phyloP scores from a whole-genome alignment of 768 basidiomycete genomes.

The Suillus discolor region DNA sequence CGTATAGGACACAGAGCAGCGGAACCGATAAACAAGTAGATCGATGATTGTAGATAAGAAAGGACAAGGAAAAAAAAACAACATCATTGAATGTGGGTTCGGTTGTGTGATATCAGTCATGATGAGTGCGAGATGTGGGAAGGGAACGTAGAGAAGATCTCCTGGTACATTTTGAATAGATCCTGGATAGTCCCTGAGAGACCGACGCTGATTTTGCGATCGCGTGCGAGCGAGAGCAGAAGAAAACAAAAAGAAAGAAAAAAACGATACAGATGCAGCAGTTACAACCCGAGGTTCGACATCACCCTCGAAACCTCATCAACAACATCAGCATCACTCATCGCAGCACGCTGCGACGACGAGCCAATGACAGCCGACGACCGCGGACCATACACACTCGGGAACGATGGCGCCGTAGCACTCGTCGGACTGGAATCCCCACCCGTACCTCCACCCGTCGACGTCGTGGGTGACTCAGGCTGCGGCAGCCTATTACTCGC shows the following conservation, averaged over 20 bases:
- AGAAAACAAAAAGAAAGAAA: conserved; percentile 5
- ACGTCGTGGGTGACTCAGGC: conserved; percentile 82
- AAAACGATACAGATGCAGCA: conserved; percentile 9
- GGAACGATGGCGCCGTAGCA: conserved; percentile 77
- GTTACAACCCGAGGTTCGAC: conserved; percentile 69
- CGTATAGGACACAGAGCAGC: conserved; percentile 8
- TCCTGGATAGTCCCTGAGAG: conserved; percentile 26
- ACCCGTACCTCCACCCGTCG: conserved; percentile 69
- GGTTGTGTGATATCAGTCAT: conserved; percentile 10
- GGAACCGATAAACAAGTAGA: conserved; percentile 20
- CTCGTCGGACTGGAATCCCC: conserved; percentile 82
- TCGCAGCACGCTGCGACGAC: conserved; percentile 44
- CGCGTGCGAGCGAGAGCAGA: conserved; percentile 14
- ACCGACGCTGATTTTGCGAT: conserved; percentile 30
- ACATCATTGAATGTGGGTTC: conserved; percentile 14
- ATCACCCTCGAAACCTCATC: conserved; percentile 74
- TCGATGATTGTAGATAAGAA: conserved; percentile 22
- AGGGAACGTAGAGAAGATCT: conserved; percentile 20
- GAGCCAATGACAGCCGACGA: conserved; percentile 48
- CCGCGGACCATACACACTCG: conserved; percentile 80
- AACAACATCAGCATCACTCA: conserved; percentile 55
- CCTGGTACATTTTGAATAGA: conserved; percentile 38
- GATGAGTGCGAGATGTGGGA: conserved; percentile 7
- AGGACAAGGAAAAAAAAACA: conserved; percentile 28
- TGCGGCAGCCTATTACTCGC: conserved; percentile 59